Percentiles rank a stretch among this genome's conserved stretches.
Conservation (phyloP, 257 asterid species). For the Forsythia suspensa region DNA sequence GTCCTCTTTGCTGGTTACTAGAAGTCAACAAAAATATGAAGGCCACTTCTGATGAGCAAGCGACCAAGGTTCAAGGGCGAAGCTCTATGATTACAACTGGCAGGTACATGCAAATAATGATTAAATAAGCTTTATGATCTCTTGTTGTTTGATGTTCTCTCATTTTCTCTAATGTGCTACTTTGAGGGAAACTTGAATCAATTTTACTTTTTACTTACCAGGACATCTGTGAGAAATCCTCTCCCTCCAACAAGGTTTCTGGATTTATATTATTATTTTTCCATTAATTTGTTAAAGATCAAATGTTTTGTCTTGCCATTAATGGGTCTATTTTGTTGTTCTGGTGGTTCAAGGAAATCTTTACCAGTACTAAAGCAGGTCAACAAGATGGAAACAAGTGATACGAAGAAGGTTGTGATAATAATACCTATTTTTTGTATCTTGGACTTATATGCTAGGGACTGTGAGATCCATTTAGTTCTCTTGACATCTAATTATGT, state of each 20-base stretch:
- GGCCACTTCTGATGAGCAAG: conserved; percentile 33
- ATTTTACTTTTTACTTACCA: conserved; percentile 34
- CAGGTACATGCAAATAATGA: conserved; percentile 36
- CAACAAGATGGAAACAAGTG: conserved; percentile 34
- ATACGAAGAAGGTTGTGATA: conserved; percentile 48
- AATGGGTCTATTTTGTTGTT: conserved; percentile 28
- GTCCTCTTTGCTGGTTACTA: conserved; percentile 32
- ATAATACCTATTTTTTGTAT: conserved; percentile 19
- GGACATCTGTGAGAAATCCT: conserved; percentile 50
- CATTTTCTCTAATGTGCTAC: conserved; percentile 7
- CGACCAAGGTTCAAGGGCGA: conserved; percentile 43
- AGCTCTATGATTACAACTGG: conserved; percentile 38
- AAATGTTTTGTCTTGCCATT: conserved; percentile 20
- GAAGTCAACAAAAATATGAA: conserved; percentile 38
- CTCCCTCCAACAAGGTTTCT: conserved; percentile 55
- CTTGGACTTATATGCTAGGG: conserved; percentile 1
- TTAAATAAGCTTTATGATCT: background rate
- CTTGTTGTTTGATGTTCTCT: background rate
- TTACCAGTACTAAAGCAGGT: conserved; percentile 57
- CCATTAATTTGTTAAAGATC: conserved; percentile 17
- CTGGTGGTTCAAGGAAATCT: conserved; percentile 62
- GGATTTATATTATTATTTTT: conserved; percentile 19
- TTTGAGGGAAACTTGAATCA: background rate
- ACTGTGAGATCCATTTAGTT: conserved; percentile 20
- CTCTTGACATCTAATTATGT: conserved; percentile 1